Evolutionary conservation across 306 rosid species (phyloP).

Genomic region (Geum urbanum): DNA sequence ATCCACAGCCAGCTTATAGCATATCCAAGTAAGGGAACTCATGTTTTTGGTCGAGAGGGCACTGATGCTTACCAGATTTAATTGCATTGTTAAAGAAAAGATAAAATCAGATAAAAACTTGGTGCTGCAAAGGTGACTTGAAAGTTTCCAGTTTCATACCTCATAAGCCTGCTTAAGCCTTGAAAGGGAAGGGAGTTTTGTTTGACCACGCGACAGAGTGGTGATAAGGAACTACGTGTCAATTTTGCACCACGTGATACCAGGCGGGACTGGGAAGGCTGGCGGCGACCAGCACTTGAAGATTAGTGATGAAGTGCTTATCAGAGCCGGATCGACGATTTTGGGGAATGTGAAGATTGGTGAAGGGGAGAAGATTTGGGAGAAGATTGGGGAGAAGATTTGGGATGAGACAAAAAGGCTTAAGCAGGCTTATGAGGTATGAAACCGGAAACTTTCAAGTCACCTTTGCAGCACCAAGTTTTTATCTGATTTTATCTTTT

Average conservation of each 20-base stretch:
- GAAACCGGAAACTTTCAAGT: constrained; percentile 3
- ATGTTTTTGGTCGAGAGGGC: not conserved
- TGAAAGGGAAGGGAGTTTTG: constrained; percentile 73
- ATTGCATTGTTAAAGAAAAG: not conserved
- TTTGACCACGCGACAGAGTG: constrained; percentile 85
- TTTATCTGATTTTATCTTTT: not conserved
- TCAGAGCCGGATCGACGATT: constrained; percentile 92
- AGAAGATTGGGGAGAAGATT: too few species aligned
- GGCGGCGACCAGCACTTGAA: constrained; percentile 92
- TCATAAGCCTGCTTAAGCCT: not conserved
- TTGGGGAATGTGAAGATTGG: constrained; percentile 82
- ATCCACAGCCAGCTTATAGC: constrained; percentile 6
- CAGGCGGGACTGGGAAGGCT: constrained; percentile 91
- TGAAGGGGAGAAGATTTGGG: constrained; percentile 89
- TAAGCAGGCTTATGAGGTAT: not conserved
- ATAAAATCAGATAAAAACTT: not conserved
- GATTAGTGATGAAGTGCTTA: constrained; percentile 85
- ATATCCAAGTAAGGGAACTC: constrained; percentile 22
- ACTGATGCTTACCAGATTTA: not conserved
- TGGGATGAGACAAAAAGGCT: not conserved
- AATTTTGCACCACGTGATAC: constrained; percentile 81
- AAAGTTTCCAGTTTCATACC: constrained; percentile 3
- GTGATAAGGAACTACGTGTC: constrained; percentile 93
- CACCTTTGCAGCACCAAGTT: not conserved
- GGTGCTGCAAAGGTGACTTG: constrained; percentile 1